Base-by-base conservation (phyloP, 805 yeast species). In the Candida railenensis region DNA sequence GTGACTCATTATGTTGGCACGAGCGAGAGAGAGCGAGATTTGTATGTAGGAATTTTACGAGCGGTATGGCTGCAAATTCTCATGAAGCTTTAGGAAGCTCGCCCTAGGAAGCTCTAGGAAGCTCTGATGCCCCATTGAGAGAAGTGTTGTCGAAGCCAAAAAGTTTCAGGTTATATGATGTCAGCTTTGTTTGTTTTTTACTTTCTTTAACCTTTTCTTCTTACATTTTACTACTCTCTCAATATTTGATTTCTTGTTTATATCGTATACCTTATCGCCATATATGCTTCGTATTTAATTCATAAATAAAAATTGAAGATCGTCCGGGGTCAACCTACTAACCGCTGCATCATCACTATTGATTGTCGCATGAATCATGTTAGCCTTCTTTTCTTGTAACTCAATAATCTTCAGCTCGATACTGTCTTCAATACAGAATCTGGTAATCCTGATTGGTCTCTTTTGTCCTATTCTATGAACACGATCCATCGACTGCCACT, bases 401-500 rank as follows among this genome's bases (percentile, higher is more conserved):
- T 94, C 99, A 44, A 94, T 88, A 55, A 94, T 94, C 65, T 96
- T 85, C 56, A 95, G 86, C 69, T 94, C 99, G 38, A 94, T 94
- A 59, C 97, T 89, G 67, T 94, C 99, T 58, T 91, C 98, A 43
- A 94, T 92, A 54, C 96, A 89, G 59, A 94, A 82, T 40, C 97
- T 78, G 7, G 96, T 90, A 53, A 94, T 89, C 51, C 89, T 80
- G 8, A 94, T 96, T 0, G 99, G 99, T 53, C 99, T 71, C 56
- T 80, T 87, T 64, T 94, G 99, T 4, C 98, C 97, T 52, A 94
- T 94, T 68, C 99, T 82, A 67, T 94, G 98, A 19, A 94, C 97
- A 69, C 99, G 82, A 66, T 94, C 99, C 66, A 96, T 96, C 43
- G 95, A 85, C 65, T 94, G 99, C 90, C 97, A 94, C 64, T 94